Evolutionary conservation across 805 yeast genomes (phyloP), one percentile per base, ranked within the genome.

Genomic region (Priceomyces castillae): DNA sequence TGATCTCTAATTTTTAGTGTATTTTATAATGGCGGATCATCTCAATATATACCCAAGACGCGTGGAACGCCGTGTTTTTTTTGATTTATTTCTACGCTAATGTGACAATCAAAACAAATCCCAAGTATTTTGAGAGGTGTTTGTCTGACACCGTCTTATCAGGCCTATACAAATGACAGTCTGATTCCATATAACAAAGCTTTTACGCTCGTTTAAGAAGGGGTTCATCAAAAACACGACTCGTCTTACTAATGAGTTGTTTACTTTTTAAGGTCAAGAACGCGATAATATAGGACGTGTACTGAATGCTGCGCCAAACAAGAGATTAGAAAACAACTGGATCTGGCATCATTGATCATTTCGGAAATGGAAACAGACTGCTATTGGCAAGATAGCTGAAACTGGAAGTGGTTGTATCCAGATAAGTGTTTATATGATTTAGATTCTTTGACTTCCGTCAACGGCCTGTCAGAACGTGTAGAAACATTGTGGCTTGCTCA

Each of bases 31-130:
- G 37, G 35, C 43, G 42, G 42, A 41, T 43, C 23, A 20, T 23
- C 46, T 34, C 20, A 25, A 25, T 41, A 37, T 37, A 44, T 41
- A 44, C 17, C 19, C 23, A 18, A 4, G 35, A 44, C 47, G 44
- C 47, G 47, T 44, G 11, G 23, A 33, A 15, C 22, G 16, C 30
- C n/a, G 17, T 7, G 36, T n/a, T 17, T 38, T 39, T 39, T 39
- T 33, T 23, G 5, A 28, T 11, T 23, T 11, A 28, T 9, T n/a
- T 28, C 31, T 28, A 11, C n/a, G n/a, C 15, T 28, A 4, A 4
- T 28, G 15, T 12, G 30, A 22, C 16, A 22, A 6, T 10, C 39
- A 40, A 17, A 20, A 40, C 38, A 23, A 23, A 33, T 10, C n/a
- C n/a, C n/a, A n/a, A n/a, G n/a, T n/a, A n/a, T n/a, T n/a, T n/a